phyloP scores from a whole-genome alignment of 2,329 filamentous ascomycete genomes.

The Proliferodiscus dingleyae region DNA sequence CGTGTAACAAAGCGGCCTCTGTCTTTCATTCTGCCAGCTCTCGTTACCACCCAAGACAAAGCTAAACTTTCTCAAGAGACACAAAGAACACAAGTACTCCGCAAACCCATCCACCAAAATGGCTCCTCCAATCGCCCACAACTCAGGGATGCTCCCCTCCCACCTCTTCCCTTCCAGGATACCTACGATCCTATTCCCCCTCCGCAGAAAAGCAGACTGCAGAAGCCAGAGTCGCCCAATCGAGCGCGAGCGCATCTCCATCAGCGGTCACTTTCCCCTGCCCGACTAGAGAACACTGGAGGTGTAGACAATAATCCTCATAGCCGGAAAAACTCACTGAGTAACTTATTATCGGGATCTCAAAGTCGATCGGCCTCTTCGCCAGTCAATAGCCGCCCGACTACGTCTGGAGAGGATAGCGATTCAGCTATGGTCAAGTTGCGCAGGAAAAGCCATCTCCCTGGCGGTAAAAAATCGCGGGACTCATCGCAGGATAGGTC shows the following conservation, averaged over 20 bases:
- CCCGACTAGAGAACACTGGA: background rate
- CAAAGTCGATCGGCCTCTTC: slow-evolving; percentile 12
- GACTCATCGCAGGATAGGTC: slow-evolving; percentile 13
- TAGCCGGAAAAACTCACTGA: too few relatives aligned
- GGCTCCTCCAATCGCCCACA: background rate
- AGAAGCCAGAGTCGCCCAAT: slow-evolving; percentile 7
- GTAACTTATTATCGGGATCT: too few relatives aligned
- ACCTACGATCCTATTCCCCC: background rate
- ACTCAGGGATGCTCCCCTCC: background rate
- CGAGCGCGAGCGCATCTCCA: background rate
- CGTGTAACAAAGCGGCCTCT: too few relatives aligned
- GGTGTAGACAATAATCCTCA: background rate
- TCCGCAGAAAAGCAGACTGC: slow-evolving; percentile 1
- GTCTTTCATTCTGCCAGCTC: slow-evolving; percentile 12
- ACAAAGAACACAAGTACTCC: background rate
- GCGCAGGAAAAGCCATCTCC: slow-evolving; percentile 18
- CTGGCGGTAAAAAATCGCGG: slow-evolving; percentile 9
- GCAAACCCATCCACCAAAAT: too few relatives aligned
- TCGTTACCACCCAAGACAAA: slow-evolving; percentile 12
- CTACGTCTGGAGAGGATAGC: slow-evolving; percentile 10
- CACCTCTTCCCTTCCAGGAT: slow-evolving; percentile 1
- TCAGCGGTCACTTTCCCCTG: background rate
- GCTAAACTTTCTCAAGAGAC: slow-evolving; percentile 9
- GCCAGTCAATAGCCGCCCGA: slow-evolving; percentile 6
- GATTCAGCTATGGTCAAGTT: slow-evolving; percentile 1